Evolutionary conservation across 345 rosid species (phyloP), one percentile per base, ranked within the genome.

Genomic region (Camelina hispida): DNA sequence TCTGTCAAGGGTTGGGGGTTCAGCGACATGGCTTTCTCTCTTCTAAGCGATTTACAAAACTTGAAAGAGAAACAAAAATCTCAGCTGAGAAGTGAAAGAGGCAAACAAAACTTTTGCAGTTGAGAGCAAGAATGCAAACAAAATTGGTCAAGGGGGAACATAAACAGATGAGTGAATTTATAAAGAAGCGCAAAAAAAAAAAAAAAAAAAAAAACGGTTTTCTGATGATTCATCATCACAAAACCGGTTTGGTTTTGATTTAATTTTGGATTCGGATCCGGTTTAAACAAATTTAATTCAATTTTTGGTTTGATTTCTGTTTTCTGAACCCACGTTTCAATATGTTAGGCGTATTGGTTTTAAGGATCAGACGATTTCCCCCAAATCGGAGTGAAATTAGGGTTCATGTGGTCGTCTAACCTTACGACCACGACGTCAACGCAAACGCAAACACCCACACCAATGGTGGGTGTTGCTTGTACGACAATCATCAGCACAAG

Each of bases 391-490:
- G 46, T 42, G n/a, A 37, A 60, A 35, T 48, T 22, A 32, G 5
- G 3, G 28, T 58, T 22, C 59, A 6, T 38, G 10, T 23, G 1
- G 34, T 32, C 2, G 38, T 7, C 30, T 40, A 48, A 88, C 96
- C 88, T 87, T 84, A 7, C 89, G 84, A 0, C 94, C 23, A 22
- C 23, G 23, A 22, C 23, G 23, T 2, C 23, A 22, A 23, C 25
- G 25, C 25, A 1, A 22, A 23, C 25, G 97, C 58, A 96, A 94
- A 37, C 89, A 78, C 97, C 35, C 1, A 32, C 8, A 32, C 35
- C 96, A 92, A 44, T 87, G 87, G 40, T 91, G 96, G 3, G 94
- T 87, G 84, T 80, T 87, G 38, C 84, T 87, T 0, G 91, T 87
- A 68, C 83, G 83, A 68, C 82, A 87, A 71, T 96, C 88, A 80